Evolutionary conservation across 2,329 filamentous ascomycete species (phyloP).

Genomic region (Stachybotrys echinatus): DNA sequence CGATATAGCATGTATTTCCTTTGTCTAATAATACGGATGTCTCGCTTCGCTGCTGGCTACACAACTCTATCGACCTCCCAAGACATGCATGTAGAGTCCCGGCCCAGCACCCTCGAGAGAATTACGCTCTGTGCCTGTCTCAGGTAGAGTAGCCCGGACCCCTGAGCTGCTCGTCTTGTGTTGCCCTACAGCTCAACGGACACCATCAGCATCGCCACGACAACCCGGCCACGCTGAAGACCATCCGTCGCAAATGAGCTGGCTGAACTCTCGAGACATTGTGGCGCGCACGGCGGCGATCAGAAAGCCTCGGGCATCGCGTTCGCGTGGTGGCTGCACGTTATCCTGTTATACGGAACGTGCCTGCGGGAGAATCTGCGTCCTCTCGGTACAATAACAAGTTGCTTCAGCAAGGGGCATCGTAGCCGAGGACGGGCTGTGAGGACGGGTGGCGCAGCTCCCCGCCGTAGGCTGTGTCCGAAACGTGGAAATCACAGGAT

Average conservation of each 20-base stretch:
- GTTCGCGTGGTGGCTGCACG: not conserved
- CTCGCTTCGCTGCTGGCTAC: not conserved
- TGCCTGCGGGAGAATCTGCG: not conserved
- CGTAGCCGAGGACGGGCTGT: no score
- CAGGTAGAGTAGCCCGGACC: not conserved
- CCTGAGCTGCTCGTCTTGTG: not conserved
- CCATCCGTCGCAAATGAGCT: not conserved
- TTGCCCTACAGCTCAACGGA: not conserved
- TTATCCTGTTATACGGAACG: not conserved
- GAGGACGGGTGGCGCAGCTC: not conserved
- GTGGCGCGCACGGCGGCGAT: not conserved
- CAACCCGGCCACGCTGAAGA: not conserved
- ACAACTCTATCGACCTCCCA: not conserved
- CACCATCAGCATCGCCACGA: not conserved
- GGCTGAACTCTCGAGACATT: not conserved
- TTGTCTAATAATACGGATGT: not conserved
- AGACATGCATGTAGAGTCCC: not conserved
- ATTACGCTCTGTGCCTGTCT: not conserved
- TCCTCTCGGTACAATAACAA: no score
- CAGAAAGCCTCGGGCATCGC: not conserved
- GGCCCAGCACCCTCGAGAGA: not conserved
- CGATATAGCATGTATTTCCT: no score
- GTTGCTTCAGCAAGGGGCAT: no score
- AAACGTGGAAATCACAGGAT: not conserved
- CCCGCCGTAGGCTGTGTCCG: not conserved